Evolutionary conservation across 2,329 filamentous ascomycete species (phyloP), one percentile per base, ranked within the genome.

Genomic region (Pyricularia sp.): DNA sequence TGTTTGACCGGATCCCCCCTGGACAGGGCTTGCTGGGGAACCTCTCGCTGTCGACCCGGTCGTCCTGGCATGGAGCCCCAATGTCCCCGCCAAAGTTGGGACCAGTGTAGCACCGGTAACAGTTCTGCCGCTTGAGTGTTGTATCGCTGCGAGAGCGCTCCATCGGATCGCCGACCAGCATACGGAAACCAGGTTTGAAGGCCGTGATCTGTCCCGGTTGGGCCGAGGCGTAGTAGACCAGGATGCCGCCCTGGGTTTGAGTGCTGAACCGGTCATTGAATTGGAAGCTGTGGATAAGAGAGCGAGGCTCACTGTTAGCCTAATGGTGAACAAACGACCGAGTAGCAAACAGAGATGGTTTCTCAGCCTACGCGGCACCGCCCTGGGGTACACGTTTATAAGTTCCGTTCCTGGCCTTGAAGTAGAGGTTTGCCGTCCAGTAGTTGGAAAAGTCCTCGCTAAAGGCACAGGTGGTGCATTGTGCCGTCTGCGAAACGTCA

Each of bases 121-220:
- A 81, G 73, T 78, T 79, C 70, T 80, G 78, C 20, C 73, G 72
- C 73, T 77, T 77, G 68, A 77, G 70, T 28, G 69, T 74, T 6
- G 74, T 72, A 66, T 74, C 74, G n/a, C 73, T 70, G 30, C 76
- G 72, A 26, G 78, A 78, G 63, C 77, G 75, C 67, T 75, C 72
- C 70, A 72, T 76, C 5, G 81, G 76, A 69, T 83, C 79, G 69
- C 81, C 81, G 67, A 81, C 79, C 25, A 83, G 79, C 81, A 83
- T 83, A 71, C 81, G 81, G 77, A 83, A 83, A 25, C 81, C 80
- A 78, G 80, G 79, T 75, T 81, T 81, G 76, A 82, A 82, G 33
- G 81, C 81, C 3, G 80, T 82, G 69, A 82, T 78, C 69, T 77
- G 75, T 31, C 77, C 77, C 6, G 80, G 81, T 70, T 80, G 76